phyloP scores from a whole-genome alignment of 805 yeast species.

The Danielozyma ontarioensis region DNA sequence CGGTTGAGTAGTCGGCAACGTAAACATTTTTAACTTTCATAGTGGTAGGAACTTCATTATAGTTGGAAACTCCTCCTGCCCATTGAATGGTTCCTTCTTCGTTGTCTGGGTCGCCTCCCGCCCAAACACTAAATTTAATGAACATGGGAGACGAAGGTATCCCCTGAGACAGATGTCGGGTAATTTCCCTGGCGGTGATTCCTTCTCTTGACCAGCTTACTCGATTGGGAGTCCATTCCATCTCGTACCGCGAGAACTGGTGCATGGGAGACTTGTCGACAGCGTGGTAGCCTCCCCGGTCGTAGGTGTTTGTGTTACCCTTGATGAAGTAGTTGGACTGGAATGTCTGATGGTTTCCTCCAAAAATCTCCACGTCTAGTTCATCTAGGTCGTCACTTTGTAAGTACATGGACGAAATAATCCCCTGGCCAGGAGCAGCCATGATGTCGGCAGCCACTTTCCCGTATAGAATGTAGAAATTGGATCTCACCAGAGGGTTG shows the following conservation, averaged over 20 bases:
- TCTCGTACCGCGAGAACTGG: constrained; percentile 22
- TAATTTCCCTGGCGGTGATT: constrained; percentile 17
- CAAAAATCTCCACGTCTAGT: constrained; percentile 37
- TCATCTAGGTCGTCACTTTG: constrained; percentile 41
- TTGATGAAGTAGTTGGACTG: constrained; percentile 37
- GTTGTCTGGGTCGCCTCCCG: constrained; percentile 34
- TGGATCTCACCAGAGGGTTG: constrained; percentile 27
- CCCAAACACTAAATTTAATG: constrained; percentile 35
- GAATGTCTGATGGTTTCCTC: constrained; percentile 24
- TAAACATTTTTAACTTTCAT: constrained; percentile 11
- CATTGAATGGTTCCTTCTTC: constrained; percentile 11
- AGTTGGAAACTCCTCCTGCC: constrained; percentile 14
- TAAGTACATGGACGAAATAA: constrained; percentile 35
- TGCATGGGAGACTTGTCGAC: constrained; percentile 18
- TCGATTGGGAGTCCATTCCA: constrained; percentile 32
- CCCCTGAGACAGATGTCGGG: constrained; percentile 17
- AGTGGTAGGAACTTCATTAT: constrained; percentile 7
- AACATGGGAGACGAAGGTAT: constrained; percentile 34
- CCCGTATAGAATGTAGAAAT: constrained; percentile 30
- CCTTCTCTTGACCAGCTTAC: constrained; percentile 30
- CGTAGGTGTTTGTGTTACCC: constrained; percentile 32
- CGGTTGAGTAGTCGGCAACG: constrained; percentile 25
- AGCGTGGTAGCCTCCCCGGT: constrained; percentile 29
- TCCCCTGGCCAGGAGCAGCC: constrained; percentile 30
- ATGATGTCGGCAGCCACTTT: constrained; percentile 30